A percentile compares a stretch with the other conserved stretches of the same genome.
Conservation (phyloP, 2,329 filamentous ascomycete species). For the Lachnellula subtilissima region DNA sequence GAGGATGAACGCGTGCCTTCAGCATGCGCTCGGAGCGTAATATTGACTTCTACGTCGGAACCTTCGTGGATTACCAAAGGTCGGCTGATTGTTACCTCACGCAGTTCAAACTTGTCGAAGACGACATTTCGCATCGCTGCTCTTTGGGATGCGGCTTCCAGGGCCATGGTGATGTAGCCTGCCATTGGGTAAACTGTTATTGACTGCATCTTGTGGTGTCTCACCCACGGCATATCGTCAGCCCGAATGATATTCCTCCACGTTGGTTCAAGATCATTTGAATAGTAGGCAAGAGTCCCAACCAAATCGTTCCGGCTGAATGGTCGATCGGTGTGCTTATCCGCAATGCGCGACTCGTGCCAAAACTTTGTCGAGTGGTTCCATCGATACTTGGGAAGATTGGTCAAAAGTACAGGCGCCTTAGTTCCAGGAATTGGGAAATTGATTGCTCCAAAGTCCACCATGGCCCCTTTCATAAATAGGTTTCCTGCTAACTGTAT, state of each 20-base stretch:
- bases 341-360: constrained; percentile 20
- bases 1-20: constrained; percentile 40
- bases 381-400: constrained; percentile 24
- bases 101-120: constrained; percentile 42
- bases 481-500: constrained; percentile 42
- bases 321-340: constrained; percentile 28
- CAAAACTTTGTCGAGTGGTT: constrained; percentile 22
- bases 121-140: constrained; percentile 27
- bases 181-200: constrained; percentile 32
- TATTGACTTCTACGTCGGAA: constrained; percentile 42
- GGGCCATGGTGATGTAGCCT: constrained; percentile 33
- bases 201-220: constrained; percentile 36
- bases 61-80: constrained; percentile 48
- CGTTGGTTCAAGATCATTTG: constrained; percentile 26
- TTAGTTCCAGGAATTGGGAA: constrained; percentile 33
- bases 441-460: constrained; percentile 45
- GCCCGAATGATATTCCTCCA: constrained; percentile 35
- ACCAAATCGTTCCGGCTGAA: constrained; percentile 48
- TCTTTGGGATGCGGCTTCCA: constrained; percentile 30
- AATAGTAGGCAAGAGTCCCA: constrained; percentile 33
- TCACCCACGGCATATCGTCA: constrained; percentile 37
- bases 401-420: constrained; percentile 13
- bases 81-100: constrained; percentile 45
- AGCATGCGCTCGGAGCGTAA: constrained; percentile 33
- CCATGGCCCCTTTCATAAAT: constrained; percentile 40